phyloP scores from a whole-genome alignment of 768 basidiomycete species.

The Cubamyces sp. region DNA sequence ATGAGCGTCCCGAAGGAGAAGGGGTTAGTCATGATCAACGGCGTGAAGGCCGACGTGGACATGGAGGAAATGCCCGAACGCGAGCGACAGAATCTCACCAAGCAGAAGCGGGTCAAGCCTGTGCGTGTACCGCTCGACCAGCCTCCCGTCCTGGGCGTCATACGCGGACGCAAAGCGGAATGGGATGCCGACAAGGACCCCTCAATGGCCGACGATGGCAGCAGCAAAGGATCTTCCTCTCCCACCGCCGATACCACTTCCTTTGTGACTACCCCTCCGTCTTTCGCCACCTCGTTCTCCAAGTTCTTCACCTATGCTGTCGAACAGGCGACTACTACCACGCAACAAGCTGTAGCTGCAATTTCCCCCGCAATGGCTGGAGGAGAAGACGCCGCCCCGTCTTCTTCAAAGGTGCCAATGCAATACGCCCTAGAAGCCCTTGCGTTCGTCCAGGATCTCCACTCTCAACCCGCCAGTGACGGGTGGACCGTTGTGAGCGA shows the following conservation, averaged over 20 bases:
- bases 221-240: constrained; percentile 2
- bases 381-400: constrained; percentile 47
- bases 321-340: constrained; percentile 72
- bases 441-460: constrained; percentile 75
- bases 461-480: constrained; percentile 53
- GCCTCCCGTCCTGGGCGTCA: constrained; percentile 77
- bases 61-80: constrained; percentile 85
- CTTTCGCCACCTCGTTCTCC: constrained; percentile 68
- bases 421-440: constrained; percentile 84
- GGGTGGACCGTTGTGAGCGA: constrained; percentile 83
- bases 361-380: constrained; percentile 60
- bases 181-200: constrained; percentile 62
- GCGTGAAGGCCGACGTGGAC: constrained; percentile 81
- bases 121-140: constrained; percentile 90
- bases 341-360: constrained; percentile 78
- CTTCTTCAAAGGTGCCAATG: constrained; percentile 69
- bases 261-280: constrained; percentile 61
- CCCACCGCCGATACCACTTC: constrained; percentile 32
- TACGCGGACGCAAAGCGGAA: constrained; percentile 70
- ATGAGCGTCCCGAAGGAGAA: constrained; percentile 67
- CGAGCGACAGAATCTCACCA: constrained; percentile 82
- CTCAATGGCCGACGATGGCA: constrained; percentile 11
- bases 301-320: constrained; percentile 76
- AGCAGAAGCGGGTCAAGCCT: constrained; percentile 87
- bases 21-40: constrained; percentile 87